Conservation (phyloP, 129 eudicot species). For the Apium graveolens region DNA sequence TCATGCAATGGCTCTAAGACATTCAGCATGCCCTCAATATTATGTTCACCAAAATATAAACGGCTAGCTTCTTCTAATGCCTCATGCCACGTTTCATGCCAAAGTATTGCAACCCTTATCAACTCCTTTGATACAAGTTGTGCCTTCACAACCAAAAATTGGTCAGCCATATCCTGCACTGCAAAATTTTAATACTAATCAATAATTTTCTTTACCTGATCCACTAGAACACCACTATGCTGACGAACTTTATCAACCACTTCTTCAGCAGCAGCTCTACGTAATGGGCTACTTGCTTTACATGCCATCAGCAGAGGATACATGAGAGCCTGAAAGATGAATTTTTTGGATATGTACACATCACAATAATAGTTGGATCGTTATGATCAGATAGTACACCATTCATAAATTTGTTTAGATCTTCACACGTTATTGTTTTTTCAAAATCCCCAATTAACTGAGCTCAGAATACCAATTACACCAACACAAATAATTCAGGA, state of each 20-base stretch:
- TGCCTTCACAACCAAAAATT: conserved; percentile 49
- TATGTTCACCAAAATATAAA: conserved; percentile 91
- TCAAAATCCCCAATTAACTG: neutral
- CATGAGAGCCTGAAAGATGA: conserved; percentile 83
- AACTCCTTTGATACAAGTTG: conserved; percentile 98
- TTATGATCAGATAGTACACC: neutral
- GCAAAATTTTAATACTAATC: neutral
- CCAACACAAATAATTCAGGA: neutral
- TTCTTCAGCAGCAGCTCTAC: conserved; percentile 95
- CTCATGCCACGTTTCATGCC: conserved; percentile 99
- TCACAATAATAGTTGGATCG: neutral
- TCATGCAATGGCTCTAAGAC: conserved; percentile 92
- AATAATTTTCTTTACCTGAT: conserved; percentile 53
- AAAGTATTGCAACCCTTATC: conserved; percentile 92
- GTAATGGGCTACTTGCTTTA: conserved; percentile 78
- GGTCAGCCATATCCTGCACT: conserved; percentile 21
- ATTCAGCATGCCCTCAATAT: conserved; percentile 87
- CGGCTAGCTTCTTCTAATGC: conserved; percentile 99
- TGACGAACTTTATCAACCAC: conserved; percentile 93
- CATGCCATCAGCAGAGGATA: conserved; percentile 99
- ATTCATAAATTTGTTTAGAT: neutral
- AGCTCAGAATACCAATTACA: neutral
- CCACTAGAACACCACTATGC: conserved; percentile 87
- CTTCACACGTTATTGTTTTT: neutral
- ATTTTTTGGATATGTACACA: neutral